phyloP scores from a whole-genome alignment of 768 basidiomycete species.

The Clitopilus passeckerianus region DNA sequence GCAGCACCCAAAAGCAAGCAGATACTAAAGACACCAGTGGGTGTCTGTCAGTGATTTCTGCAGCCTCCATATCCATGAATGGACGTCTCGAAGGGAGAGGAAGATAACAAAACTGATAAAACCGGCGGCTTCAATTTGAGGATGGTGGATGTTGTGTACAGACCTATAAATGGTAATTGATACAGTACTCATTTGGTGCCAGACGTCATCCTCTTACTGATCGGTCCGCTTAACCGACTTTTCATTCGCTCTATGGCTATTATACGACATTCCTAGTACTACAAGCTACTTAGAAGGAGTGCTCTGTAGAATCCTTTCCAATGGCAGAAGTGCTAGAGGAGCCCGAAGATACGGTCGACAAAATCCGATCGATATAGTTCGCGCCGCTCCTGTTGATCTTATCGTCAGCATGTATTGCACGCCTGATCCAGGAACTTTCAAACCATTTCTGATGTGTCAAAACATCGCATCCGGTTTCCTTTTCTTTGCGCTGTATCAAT shows the following conservation, averaged over 20 bases:
- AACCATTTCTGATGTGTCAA: conserved; percentile 94
- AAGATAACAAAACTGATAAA: background rate
- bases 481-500: conserved; percentile 83
- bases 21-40: conserved; percentile 74
- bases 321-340: conserved; percentile 82
- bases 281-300: conserved; percentile 51
- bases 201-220: conserved; percentile 5
- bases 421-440: conserved; percentile 13
- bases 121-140: background rate
- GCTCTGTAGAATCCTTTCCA: conserved; percentile 88
- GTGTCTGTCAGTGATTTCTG: conserved; percentile 43
- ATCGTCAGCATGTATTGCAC: background rate
- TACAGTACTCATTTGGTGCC: background rate
- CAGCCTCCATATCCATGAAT: conserved; percentile 31
- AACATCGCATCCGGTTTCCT: conserved; percentile 84
- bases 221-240: background rate
- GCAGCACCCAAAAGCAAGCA: conserved; percentile 79
- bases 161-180: conserved; percentile 11
- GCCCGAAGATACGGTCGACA: conserved; percentile 80
- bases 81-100: background rate
- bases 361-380: conserved; percentile 83
- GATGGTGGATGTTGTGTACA: conserved; percentile 4
- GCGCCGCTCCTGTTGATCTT: conserved; percentile 69
- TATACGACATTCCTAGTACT: background rate
- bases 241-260: background rate